Percentiles rank a stretch among this genome's conserved stretches.
These are phyloP conservation scores for Lablab purpureus DNA, from an alignment of 306 rosid species.

Conservation along the genomic window DNA sequence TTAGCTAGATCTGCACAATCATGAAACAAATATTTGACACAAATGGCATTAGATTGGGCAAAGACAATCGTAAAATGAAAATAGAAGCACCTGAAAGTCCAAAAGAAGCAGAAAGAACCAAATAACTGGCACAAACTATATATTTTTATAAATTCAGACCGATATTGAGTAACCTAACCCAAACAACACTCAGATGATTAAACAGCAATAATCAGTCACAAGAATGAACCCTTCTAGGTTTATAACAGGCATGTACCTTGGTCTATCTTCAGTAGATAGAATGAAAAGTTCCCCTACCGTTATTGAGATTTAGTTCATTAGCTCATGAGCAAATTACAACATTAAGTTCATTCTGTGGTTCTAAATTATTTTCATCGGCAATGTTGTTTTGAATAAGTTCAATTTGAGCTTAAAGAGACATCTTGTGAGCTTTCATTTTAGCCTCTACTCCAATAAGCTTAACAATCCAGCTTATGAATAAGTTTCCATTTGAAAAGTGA, in stretches of 20 bases:
- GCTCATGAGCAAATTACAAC: slow-evolving; percentile 16
- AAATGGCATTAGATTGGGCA: slow-evolving; percentile 19
- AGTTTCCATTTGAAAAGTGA: not conserved
- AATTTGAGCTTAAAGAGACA: not conserved
- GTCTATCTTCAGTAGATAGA: slow-evolving; percentile 14
- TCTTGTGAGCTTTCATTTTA: not conserved
- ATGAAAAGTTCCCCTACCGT: not conserved
- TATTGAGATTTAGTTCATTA: not conserved
- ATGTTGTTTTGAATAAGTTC: not conserved
- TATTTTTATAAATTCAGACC: slow-evolving; percentile 4
- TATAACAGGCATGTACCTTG: not conserved
- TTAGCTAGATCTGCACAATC: slow-evolving; percentile 60
- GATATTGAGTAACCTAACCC: slow-evolving; percentile 27
- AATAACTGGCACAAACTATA: slow-evolving; percentile 31
- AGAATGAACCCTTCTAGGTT: not conserved
- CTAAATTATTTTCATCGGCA: not conserved
- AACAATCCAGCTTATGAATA: not conserved
- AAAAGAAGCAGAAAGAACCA: slow-evolving; percentile 26
- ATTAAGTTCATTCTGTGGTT: not conserved
- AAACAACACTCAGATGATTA: slow-evolving; percentile 12
- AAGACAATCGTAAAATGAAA: slow-evolving; percentile 9
- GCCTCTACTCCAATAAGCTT: not conserved
- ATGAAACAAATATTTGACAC: slow-evolving; percentile 36
- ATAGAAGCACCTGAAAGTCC: slow-evolving; percentile 20
- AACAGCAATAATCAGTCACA: slow-evolving; percentile 1